Evolutionary conservation across 1,284 basidiomycete genomes (phyloP).

Genomic region (Trametes versicolor): DNA sequence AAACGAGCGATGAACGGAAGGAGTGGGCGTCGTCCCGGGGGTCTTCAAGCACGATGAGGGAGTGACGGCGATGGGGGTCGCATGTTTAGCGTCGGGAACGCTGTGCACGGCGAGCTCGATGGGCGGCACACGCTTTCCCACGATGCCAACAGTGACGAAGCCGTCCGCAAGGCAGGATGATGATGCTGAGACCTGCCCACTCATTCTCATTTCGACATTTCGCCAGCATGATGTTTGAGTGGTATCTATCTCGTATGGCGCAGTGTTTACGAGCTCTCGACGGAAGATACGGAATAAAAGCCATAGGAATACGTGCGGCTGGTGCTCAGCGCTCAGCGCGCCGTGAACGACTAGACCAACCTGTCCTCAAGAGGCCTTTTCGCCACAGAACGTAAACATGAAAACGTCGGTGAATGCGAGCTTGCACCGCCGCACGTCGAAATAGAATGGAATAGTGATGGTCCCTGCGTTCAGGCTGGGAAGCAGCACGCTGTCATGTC

Average conservation of each 20-base stretch:
- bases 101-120: constrained; percentile 26
- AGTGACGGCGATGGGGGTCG: constrained; percentile 15
- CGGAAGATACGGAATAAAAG: no score
- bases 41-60: constrained; percentile 22
- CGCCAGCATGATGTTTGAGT: no score
- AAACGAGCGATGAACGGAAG: constrained; percentile 12
- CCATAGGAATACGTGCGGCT: no score
- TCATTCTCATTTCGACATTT: constrained; percentile 5
- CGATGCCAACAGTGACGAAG: constrained; percentile 22
- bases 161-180: constrained; percentile 8
- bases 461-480: background rate
- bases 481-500: constrained; percentile 5
- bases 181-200: background rate
- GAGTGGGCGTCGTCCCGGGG: constrained; percentile 15
- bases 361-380: background rate
- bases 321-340: no score
- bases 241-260: background rate
- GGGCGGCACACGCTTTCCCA: constrained; percentile 30
- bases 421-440: constrained; percentile 18
- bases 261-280: background rate
- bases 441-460: constrained; percentile 1
- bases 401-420: background rate
- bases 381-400: background rate
- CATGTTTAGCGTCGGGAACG: constrained; percentile 31
- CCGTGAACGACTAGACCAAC: no score